Percentiles rank a stretch among this genome's conserved stretches.
These are phyloP conservation scores for Sesbania bispinosa DNA, from an alignment of 306 rosid species.

Conservation along the genomic window DNA sequence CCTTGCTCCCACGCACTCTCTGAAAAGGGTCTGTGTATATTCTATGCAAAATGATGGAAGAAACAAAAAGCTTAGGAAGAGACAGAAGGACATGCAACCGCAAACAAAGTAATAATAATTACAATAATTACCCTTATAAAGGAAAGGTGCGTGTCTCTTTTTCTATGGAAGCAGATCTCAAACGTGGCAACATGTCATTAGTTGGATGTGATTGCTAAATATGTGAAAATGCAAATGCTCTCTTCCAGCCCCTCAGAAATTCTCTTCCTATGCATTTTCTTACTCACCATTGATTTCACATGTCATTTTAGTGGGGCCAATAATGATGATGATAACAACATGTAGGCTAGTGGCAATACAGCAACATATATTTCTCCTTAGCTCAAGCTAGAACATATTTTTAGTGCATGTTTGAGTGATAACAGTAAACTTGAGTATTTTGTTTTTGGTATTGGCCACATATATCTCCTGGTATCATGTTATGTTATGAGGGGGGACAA, in stretches of 20 bases:
- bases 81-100: neutral
- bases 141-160: neutral
- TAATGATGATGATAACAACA: no score
- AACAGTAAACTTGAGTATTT: no score
- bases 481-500: no score
- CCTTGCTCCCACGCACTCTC: neutral
- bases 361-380: no score
- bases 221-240: neutral
- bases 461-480: no score
- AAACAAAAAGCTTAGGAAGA: slow-evolving; percentile 7
- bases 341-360: no score
- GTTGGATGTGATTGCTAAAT: slow-evolving; percentile 17
- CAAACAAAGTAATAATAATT: neutral
- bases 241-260: neutral
- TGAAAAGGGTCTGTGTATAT: neutral
- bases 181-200: slow-evolving; percentile 9
- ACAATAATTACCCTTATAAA: neutral
- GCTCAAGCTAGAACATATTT: no score
- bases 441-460: no score
- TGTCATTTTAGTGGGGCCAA: slow-evolving; percentile 7
- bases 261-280: neutral
- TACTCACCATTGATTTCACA: neutral
- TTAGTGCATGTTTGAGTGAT: no score
- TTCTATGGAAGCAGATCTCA: neutral
- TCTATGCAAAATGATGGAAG: neutral